These are phyloP conservation scores for Leishmania braziliensis DNA, from an alignment of 208 protist genomes.

Conservation along the genomic window DNA sequence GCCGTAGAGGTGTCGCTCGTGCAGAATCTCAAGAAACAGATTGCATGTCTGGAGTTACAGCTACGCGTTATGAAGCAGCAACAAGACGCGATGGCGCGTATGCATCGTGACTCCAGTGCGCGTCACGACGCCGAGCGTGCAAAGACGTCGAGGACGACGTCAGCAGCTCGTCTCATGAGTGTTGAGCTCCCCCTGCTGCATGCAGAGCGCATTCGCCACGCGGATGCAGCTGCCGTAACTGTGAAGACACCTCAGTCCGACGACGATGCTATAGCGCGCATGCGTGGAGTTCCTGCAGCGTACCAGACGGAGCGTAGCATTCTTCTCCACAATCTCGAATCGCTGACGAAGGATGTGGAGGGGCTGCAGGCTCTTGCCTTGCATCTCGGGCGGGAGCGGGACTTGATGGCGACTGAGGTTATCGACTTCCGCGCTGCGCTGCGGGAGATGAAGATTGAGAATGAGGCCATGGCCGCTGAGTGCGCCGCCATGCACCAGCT, in stretches of 20 bases:
- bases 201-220: background rate
- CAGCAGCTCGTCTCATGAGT: background rate
- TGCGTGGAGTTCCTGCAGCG: constrained; percentile 28
- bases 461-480: constrained; percentile 23
- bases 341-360: constrained; percentile 43
- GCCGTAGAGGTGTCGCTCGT: constrained; percentile 53
- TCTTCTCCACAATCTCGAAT: constrained; percentile 52
- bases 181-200: constrained; percentile 14
- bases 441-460: constrained; percentile 26
- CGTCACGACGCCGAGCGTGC: background rate
- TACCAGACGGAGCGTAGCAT: constrained; percentile 44
- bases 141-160: too few relatives aligned
- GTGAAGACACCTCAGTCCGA: background rate
- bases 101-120: background rate
- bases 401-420: constrained; percentile 44
- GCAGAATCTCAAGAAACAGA: constrained; percentile 71
- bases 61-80: constrained; percentile 35
- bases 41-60: constrained; percentile 65
- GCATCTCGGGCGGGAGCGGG: constrained; percentile 39
- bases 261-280: background rate
- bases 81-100: constrained; percentile 14
- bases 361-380: constrained; percentile 35
- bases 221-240: background rate
- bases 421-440: constrained; percentile 40
- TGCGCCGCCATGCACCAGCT: constrained; percentile 26